Conservation (phyloP, 108 stramenopile genomes). For the Nitzschia inconspicua region DNA sequence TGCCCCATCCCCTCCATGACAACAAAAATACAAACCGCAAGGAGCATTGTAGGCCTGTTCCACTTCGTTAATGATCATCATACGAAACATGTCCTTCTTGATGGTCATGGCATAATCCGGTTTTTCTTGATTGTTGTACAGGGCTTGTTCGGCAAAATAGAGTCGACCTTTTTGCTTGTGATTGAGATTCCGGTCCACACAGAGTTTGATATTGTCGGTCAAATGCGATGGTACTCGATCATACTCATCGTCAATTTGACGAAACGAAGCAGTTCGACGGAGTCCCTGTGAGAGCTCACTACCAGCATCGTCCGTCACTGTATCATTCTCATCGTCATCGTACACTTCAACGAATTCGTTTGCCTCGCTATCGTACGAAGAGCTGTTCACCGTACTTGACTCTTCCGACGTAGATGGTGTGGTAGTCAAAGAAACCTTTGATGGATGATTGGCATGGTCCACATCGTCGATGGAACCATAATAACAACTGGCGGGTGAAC, state of each 20-base stretch:
- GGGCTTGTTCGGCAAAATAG: constrained; percentile 24
- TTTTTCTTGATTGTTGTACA: constrained; percentile 24
- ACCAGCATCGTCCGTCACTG: no score
- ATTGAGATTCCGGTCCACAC: constrained; percentile 7
- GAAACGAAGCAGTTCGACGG: constrained; percentile 3
- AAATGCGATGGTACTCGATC: constrained; percentile 19
- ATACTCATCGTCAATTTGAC: constrained; percentile 8
- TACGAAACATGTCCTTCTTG: constrained; percentile 42
- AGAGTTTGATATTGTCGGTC: constrained; percentile 21
- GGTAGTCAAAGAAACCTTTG: no score
- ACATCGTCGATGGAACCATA: no score
- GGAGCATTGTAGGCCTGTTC: constrained; percentile 40
- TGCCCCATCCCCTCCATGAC: constrained; percentile 54
- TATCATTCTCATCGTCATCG: no score
- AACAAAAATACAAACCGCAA: constrained; percentile 67
- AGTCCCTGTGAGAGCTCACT: no score
- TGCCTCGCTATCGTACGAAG: no score
- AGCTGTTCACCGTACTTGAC: no score
- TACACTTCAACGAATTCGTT: no score
- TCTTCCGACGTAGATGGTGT: no score
- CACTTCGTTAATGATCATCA: constrained; percentile 42
- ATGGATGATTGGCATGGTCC: no score
- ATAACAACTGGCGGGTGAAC: no score
- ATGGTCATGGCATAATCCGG: constrained; percentile 58
- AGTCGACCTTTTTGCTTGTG: constrained; percentile 10